Conservation (phyloP, 345 rosid genomes). For the Gossypium sturtianum region DNA sequence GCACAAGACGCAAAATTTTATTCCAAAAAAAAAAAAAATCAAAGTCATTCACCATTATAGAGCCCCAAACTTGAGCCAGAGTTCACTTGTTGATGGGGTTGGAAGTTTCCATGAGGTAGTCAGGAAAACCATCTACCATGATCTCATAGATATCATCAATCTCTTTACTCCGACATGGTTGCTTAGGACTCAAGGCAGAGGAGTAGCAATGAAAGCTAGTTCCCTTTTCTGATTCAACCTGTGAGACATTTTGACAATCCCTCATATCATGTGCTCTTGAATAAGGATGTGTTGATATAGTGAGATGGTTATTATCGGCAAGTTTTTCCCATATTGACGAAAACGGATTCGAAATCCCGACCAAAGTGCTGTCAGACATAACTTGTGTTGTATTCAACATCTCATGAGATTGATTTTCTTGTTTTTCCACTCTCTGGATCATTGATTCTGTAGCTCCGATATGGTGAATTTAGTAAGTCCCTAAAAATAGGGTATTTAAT, state of each 20-base stretch:
- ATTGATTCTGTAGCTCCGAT: conserved; percentile 21
- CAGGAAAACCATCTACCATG: conserved; percentile 11
- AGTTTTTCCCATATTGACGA: conserved; percentile 22
- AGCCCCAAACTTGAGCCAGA: neutral
- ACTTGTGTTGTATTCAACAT: conserved; percentile 6
- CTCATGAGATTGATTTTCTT: conserved; percentile 23
- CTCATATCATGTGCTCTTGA: neutral
- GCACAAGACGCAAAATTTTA: too few species aligned
- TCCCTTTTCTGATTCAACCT: conserved; percentile 4
- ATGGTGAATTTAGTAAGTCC: neutral
- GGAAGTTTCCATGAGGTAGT: conserved; percentile 10
- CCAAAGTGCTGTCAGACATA: neutral
- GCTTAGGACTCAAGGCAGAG: conserved; percentile 16
- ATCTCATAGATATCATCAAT: conserved; percentile 1
- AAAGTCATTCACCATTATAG: too few species aligned
- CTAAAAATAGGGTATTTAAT: neutral
- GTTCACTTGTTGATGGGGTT: conserved; percentile 18
- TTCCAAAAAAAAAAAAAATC: too few species aligned
- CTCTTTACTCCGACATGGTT: neutral
- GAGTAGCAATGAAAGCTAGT: conserved; percentile 10
- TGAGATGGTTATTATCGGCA: conserved; percentile 16
- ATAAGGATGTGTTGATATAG: conserved; percentile 15
- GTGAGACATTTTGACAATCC: neutral
- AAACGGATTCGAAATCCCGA: conserved; percentile 15
- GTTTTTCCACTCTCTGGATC: conserved; percentile 9